These are phyloP conservation scores for Xerophyta viscosa DNA, from an alignment of 106 monocot species.

Conservation along the genomic window DNA sequence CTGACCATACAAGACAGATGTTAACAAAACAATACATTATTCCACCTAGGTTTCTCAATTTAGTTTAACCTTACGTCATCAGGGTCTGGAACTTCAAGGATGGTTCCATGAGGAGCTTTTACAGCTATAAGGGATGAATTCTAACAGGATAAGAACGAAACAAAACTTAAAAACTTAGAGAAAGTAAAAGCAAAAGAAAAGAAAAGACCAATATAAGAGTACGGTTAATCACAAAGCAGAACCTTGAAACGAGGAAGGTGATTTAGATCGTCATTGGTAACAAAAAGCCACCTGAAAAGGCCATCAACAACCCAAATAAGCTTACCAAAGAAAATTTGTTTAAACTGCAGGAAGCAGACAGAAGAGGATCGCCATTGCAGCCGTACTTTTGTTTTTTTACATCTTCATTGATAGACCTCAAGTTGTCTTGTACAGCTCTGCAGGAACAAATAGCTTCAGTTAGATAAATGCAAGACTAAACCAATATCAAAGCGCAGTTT, in stretches of 20 bases:
- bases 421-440: conserved; percentile 54
- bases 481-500: background rate
- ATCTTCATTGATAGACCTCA: conserved; percentile 31
- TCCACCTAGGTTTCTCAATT: background rate
- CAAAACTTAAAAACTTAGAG: background rate
- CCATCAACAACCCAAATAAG: background rate
- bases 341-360: background rate
- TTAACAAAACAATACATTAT: background rate
- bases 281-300: conserved; percentile 50
- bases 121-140: conserved; percentile 70
- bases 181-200: background rate
- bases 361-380: background rate
- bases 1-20: conserved; percentile 13
- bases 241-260: conserved; percentile 61
- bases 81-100: conserved; percentile 88
- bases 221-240: conserved; percentile 16
- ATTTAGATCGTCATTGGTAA: conserved; percentile 74
- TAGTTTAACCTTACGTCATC: conserved; percentile 39
- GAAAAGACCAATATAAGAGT: too few species aligned
- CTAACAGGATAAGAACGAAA: conserved; percentile 20
- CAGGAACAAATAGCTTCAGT: conserved; percentile 14
- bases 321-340: background rate
- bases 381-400: conserved; percentile 39
- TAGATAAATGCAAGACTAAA: background rate
- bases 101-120: conserved; percentile 94